Percentiles rank a stretch among this genome's conserved stretches.
These are phyloP conservation scores for Chaetomium strumarium DNA, from an alignment of 2,329 filamentous ascomycete species.

Conservation along the genomic window DNA sequence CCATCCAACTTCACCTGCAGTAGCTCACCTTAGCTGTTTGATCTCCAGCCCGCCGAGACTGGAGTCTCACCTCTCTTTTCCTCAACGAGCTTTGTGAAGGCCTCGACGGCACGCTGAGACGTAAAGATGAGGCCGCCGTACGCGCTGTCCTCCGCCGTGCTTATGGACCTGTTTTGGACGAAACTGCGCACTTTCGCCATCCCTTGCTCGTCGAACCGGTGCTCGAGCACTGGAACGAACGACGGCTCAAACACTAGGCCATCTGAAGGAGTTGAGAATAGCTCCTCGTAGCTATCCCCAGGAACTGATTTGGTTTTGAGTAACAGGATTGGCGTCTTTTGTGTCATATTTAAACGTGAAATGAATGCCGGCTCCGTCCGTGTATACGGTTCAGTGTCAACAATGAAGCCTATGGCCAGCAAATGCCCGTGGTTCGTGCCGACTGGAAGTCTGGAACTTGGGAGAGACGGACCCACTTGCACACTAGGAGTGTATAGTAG, in stretches of 20 bases:
- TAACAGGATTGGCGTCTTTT: conserved; percentile 56
- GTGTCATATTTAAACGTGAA: conserved; percentile 1
- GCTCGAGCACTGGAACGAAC: conserved; percentile 74
- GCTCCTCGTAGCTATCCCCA: conserved; percentile 64
- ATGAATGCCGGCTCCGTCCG: not conserved
- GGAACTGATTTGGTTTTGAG: conserved; percentile 73
- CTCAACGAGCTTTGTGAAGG: conserved; percentile 59
- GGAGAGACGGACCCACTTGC: not conserved
- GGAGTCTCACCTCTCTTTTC: conserved; percentile 39
- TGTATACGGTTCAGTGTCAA: too few species aligned
- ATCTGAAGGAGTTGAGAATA: conserved; percentile 46
- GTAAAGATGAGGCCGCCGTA: conserved; percentile 82
- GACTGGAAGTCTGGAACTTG: too few species aligned
- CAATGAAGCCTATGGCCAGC: too few species aligned
- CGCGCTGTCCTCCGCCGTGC: conserved; percentile 29
- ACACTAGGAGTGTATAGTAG: too few species aligned
- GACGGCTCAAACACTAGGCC: conserved; percentile 50
- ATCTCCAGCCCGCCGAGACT: conserved; percentile 19
- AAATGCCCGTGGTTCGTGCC: too few species aligned
- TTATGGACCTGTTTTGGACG: conserved; percentile 41
- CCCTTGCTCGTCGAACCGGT: conserved; percentile 57
- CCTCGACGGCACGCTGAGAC: conserved; percentile 77
- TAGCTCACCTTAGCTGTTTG: conserved; percentile 16
- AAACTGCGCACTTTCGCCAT: conserved; percentile 47
- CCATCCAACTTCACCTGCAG: conserved; percentile 33